Percentiles rank a stretch among this genome's conserved stretches.
These are phyloP conservation scores for Larix sibirica DNA, from an alignment of 83 land plant species.

Conservation along the genomic window DNA sequence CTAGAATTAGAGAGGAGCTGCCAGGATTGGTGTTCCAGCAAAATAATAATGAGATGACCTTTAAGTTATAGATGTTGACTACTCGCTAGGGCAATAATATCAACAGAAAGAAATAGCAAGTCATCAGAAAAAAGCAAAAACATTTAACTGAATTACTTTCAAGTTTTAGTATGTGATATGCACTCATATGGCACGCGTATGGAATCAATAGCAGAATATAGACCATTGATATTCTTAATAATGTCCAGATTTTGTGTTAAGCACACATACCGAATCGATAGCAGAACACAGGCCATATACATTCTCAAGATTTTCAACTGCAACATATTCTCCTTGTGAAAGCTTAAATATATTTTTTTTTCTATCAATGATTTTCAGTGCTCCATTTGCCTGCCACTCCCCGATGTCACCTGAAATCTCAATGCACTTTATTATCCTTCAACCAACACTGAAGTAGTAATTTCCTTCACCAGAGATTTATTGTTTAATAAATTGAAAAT, in stretches of 20 bases:
- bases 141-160: not conserved
- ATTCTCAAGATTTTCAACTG: constrained; percentile 97
- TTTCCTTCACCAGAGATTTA: no score
- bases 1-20: not conserved
- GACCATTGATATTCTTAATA: no score
- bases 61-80: not conserved
- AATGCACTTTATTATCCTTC: not conserved
- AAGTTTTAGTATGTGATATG: not conserved
- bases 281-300: constrained; percentile 67
- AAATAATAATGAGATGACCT: not conserved
- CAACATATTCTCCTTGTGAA: constrained; percentile 99
- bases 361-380: constrained; percentile 92
- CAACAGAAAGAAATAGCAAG: not conserved
- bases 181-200: no score
- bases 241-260: no score
- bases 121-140: not conserved
- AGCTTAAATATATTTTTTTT: constrained; percentile 99
- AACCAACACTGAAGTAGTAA: not conserved
- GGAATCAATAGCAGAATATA: no score
- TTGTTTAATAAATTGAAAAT: not conserved
- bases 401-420: constrained; percentile 90
- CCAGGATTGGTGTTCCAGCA: no score
- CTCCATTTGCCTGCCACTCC: constrained; percentile 97
- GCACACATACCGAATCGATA: constrained; percentile 74
- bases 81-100: not conserved